Percentiles rank a stretch among this genome's conserved stretches.
These are phyloP conservation scores for Aspergillus sp. DNA, from an alignment of 2,329 filamentous ascomycete species.

Conservation along the genomic window DNA sequence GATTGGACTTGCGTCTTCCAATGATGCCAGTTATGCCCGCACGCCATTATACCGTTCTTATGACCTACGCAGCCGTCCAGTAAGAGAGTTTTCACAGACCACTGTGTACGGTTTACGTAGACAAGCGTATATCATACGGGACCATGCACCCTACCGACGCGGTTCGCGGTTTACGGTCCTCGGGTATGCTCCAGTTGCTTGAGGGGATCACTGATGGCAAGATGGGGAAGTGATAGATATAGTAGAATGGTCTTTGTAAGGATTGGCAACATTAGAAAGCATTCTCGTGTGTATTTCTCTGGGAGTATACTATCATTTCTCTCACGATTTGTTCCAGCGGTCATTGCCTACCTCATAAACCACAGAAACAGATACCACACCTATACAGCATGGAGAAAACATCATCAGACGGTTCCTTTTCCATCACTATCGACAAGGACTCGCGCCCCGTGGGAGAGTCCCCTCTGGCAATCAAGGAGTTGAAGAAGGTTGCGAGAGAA, in stretches of 20 bases:
- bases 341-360: too few species aligned
- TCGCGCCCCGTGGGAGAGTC: background rate
- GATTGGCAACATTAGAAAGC: background rate
- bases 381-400: background rate
- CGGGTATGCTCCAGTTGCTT: background rate
- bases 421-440: background rate
- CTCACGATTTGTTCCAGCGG: background rate
- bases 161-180: slow-evolving; percentile 5
- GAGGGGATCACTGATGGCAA: background rate
- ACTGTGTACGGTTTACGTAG: too few species aligned
- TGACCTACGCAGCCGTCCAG: background rate
- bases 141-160: background rate
- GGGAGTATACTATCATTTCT: background rate
- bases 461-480: background rate
- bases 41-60: background rate
- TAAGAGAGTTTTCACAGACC: background rate
- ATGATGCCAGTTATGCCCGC: background rate
- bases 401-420: background rate
- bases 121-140: too few species aligned
- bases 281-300: background rate
- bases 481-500: slow-evolving; percentile 1
- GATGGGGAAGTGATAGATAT: background rate
- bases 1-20: background rate
- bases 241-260: background rate
- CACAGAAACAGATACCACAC: background rate